Base-by-base conservation (phyloP, 2,329 filamentous ascomycete genomes). In the Ophiostoma fasciatum region DNA sequence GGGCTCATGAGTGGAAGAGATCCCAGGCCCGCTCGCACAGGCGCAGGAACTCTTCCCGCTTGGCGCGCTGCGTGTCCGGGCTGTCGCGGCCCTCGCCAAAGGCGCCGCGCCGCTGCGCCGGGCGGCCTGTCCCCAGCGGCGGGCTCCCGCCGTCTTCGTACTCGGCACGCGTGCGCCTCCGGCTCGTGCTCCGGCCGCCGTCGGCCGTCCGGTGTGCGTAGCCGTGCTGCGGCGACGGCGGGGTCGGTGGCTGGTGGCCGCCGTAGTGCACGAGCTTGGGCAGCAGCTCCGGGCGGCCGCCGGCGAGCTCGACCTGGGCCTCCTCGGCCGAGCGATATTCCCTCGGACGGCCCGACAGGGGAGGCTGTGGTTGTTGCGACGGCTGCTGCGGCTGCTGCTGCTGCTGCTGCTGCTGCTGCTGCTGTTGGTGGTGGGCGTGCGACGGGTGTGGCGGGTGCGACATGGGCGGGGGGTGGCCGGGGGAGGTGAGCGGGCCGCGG, bases 321-420 rank as follows among this genome's bases (percentile, higher is more conserved):
- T 98, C 90, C 55, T 98, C 90, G 11, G 90, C 90, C 4, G 88
- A 94, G 49, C 85, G 82, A 59, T 93, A 96, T 52, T 96, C 90
- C 39, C 88, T 73, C 10, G 77, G 66, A 41, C 88, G 74, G 2
- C 67, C 66, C 8, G 69, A 69, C 18, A 72, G 64, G 2, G 68
- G 71, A 7, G 62, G 58, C 32, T 68, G 64, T 35, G 60, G 46
- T 13, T 21, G 26, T 14, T 29, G 38, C n/a, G n/a, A n/a, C n/a
- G n/a, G n/a, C 14, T 31, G 38, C 19, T 46, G 46, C 4, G 29
- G 39, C 12, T 36, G 45, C 58, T 15, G 56, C 10, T 40, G 42
- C 33, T 68, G 63, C 36, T 60, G 43, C 7, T 45, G 45, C 13
- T 19, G 31, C 27, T 21, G 39, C 58, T 13, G 23, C 27, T 31